A percentile compares a stretch with the other conserved stretches of the same genome.
These are phyloP conservation scores for Periconia sp. DNA, from an alignment of 2,329 filamentous ascomycete genomes.

Conservation along the genomic window DNA sequence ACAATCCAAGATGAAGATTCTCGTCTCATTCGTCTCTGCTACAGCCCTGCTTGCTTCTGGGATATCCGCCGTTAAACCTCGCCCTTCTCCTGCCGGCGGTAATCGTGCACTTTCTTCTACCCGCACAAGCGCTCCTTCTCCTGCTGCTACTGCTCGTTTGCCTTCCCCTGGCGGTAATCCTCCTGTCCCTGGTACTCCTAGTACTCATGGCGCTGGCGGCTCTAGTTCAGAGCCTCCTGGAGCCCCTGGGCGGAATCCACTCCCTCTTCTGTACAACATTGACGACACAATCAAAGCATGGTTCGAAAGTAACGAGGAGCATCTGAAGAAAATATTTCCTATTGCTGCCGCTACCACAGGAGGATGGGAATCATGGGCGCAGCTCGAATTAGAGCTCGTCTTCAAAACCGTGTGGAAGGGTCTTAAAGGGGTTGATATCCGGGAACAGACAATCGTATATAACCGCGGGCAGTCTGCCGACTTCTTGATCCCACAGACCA, in stretches of 20 bases:
- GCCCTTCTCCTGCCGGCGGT: too few species aligned
- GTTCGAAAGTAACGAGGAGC: neutral
- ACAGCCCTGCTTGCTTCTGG: constrained; percentile 3
- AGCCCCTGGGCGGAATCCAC: too few species aligned
- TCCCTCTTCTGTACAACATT: too few species aligned
- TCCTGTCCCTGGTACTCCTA: too few species aligned
- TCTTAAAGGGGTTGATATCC: neutral
- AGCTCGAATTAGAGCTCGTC: neutral
- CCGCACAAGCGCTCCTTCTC: too few species aligned
- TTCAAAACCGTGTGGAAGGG: neutral
- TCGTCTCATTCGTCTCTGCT: constrained; percentile 2
- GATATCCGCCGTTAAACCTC: neutral
- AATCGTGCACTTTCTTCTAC: neutral
- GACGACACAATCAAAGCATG: too few species aligned
- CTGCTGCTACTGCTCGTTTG: too few species aligned
- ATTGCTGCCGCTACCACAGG: neutral
- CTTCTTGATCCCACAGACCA: constrained; percentile 2
- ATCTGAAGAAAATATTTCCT: neutral
- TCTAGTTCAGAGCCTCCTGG: too few species aligned
- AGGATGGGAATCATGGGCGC: neutral
- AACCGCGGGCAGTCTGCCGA: constrained; percentile 5
- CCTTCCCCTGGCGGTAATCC: too few species aligned
- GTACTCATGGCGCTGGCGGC: too few species aligned
- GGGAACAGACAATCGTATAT: neutral
- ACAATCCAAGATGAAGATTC: constrained; percentile 4